Evolutionary conservation across 768 basidiomycete species (phyloP), one percentile per base, ranked within the genome.

Genomic region (Rhodotorula kratochvilovae): DNA sequence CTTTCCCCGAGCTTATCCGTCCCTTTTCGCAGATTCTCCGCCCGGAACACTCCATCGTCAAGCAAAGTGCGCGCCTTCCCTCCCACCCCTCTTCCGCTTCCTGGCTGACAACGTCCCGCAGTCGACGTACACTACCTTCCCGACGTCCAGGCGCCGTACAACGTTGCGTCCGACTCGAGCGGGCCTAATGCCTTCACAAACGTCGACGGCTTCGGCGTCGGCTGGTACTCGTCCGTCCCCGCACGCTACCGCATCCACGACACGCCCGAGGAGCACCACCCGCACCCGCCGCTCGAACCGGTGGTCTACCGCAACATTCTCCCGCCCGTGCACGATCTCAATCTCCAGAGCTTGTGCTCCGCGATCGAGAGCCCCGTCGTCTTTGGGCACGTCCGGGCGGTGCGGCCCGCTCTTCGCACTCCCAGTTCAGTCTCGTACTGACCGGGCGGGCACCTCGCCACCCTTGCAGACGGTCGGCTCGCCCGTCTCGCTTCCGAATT

Each of bases 151-250:
- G 17, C 56, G 43, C 63, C 54, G 31, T 57, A 39, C 11, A 51
- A 51, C 27, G n/a, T 51, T 15, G 55, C 63, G 2, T 21, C 29
- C 31, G 55, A 65, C 45, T 6, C 2, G 0, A 31, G 31, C 5
- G 21, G 4, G 3, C 43, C 29, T 8, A 65, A 65, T 33, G 3
- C 21, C 25, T 8, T 48, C 33, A 35, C 63, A 3, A 65, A 65
- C 63, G n/a, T 65, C 54, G 63, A 65, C 55, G 63, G 63, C 23
- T 57, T 45, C 15, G 63, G 63, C 3, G 7, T 65, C 29, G 63
- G 36, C 16, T 65, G 63, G 63, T 65, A 56, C 63, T n/a, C 29
- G 6, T 12, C 39, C 63, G 15, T 48, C 27, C 31, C 25, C 2
- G 35, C 45, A 5, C 39, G 36, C 27, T 45, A 45, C 43, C 35